These are phyloP conservation scores for Trichoderma cornu-damae DNA, from an alignment of 2,329 filamentous ascomycete species.

Conservation along the genomic window DNA sequence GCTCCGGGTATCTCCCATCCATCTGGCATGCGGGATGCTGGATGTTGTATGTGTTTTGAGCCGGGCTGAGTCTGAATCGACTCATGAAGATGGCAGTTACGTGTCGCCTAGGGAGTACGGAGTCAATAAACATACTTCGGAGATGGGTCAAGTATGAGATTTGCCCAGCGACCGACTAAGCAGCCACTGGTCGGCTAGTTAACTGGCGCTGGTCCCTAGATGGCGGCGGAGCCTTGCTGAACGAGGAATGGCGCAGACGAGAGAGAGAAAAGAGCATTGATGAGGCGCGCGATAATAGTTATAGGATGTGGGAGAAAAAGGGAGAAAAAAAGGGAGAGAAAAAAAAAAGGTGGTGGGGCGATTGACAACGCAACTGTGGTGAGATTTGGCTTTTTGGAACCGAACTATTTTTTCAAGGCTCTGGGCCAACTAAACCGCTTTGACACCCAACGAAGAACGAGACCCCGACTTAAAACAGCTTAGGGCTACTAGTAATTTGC, in stretches of 20 bases:
- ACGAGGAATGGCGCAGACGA: neutral
- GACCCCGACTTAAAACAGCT: neutral
- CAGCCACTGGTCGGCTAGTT: neutral
- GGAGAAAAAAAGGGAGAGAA: no score
- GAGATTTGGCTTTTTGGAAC: no score
- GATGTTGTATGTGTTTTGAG: neutral
- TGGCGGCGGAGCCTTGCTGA: constrained; percentile 7
- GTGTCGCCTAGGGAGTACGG: no score
- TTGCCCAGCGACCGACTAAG: neutral
- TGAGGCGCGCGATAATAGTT: neutral
- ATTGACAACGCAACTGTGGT: constrained; percentile 12
- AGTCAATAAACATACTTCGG: no score
- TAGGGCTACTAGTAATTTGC: neutral
- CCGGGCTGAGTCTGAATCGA: neutral
- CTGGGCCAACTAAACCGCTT: no score
- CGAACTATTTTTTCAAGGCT: no score
- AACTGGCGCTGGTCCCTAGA: neutral
- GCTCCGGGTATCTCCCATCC: no score
- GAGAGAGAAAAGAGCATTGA: no score
- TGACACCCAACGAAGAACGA: no score
- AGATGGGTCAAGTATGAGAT: neutral
- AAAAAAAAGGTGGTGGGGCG: constrained; percentile 10
- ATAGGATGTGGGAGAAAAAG: neutral
- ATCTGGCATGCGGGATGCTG: neutral
- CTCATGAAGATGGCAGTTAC: neutral